phyloP scores from a whole-genome alignment of 495 filamentous ascomycete species.

The Pseudomonodictys pantanalensis region DNA sequence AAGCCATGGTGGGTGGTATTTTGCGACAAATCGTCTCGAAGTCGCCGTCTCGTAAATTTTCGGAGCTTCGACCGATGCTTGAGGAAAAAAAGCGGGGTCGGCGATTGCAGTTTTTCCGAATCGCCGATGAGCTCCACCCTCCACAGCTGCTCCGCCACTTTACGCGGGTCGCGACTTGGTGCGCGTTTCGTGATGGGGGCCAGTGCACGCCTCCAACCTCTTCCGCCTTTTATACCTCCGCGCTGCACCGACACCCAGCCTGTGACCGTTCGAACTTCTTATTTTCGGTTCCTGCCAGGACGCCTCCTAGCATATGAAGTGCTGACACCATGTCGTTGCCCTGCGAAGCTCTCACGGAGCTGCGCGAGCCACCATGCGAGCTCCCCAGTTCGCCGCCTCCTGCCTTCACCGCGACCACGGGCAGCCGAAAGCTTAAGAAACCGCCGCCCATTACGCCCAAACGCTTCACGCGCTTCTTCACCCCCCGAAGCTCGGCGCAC shows the following conservation, averaged over 20 bases:
- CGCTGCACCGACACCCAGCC: neutral
- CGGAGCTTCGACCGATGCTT: conserved; percentile 3
- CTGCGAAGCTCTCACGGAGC: neutral
- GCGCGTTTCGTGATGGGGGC: conserved; percentile 3
- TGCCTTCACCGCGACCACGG: conserved; percentile 9
- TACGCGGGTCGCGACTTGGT: neutral
- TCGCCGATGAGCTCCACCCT: conserved; percentile 1
- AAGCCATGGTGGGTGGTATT: conserved; percentile 17
- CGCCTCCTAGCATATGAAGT: neutral
- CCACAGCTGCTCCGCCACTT: neutral
- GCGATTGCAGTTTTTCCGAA: conserved; percentile 22
- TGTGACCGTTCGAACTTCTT: neutral
- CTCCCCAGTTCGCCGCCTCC: conserved; percentile 31
- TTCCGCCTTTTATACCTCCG: neutral
- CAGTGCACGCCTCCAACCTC: conserved; percentile 22
- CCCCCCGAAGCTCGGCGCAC: conserved; percentile 54
- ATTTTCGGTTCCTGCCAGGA: neutral
- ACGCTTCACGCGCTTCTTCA: conserved; percentile 77
- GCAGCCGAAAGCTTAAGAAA: conserved; percentile 38
- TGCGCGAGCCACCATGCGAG: conserved; percentile 23
- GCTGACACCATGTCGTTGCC: conserved; percentile 9
- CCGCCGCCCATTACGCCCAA: conserved; percentile 47
- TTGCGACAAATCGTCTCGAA: neutral
- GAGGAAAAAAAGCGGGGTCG: conserved; percentile 28
- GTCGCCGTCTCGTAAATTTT: neutral